A percentile compares a stretch with the other conserved stretches of the same genome.
Conservation (phyloP, 129 eudicot species). For the Escallonia herrerae region DNA sequence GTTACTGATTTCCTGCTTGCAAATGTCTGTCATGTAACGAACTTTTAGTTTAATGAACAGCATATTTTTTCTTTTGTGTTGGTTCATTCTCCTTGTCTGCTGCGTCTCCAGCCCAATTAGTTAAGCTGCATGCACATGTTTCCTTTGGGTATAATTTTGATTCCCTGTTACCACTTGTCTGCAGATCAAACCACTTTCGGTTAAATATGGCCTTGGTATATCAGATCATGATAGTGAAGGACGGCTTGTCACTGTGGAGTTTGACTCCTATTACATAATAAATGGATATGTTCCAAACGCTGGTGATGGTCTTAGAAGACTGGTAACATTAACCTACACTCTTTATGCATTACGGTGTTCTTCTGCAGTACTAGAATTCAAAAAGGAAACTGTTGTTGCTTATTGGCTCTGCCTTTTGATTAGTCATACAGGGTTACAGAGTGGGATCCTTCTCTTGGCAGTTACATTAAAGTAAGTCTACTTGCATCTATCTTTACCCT, state of each 20-base stretch:
- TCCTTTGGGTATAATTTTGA: background rate
- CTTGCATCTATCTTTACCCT: background rate
- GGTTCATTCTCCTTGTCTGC: background rate
- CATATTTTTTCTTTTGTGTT: background rate
- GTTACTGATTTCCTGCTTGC: background rate
- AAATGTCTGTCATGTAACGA: background rate
- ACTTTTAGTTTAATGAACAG: background rate
- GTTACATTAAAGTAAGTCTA: conserved; percentile 72
- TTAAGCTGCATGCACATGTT: background rate
- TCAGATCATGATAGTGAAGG: conserved; percentile 96
- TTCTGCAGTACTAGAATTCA: background rate
- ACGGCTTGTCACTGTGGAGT: conserved; percentile 89
- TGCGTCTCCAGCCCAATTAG: background rate
- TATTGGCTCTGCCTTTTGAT: conserved; percentile 2
- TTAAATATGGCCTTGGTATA: conserved; percentile 83
- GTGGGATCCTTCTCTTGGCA: conserved; percentile 89
- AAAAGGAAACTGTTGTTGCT: conserved; percentile 2
- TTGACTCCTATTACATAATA: conserved; percentile 68
- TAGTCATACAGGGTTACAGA: conserved; percentile 84
- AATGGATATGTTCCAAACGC: conserved; percentile 88
- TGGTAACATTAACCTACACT: conserved; percentile 41
- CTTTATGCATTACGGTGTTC: background rate
- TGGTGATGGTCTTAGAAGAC: conserved; percentile 83
- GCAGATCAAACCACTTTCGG: conserved; percentile 88
- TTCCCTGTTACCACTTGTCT: conserved; percentile 11